Evolutionary conservation across 2,329 filamentous ascomycete genomes (phyloP), one percentile per base, ranked within the genome.

Genomic region (Ascochyta clinopodiicola): DNA sequence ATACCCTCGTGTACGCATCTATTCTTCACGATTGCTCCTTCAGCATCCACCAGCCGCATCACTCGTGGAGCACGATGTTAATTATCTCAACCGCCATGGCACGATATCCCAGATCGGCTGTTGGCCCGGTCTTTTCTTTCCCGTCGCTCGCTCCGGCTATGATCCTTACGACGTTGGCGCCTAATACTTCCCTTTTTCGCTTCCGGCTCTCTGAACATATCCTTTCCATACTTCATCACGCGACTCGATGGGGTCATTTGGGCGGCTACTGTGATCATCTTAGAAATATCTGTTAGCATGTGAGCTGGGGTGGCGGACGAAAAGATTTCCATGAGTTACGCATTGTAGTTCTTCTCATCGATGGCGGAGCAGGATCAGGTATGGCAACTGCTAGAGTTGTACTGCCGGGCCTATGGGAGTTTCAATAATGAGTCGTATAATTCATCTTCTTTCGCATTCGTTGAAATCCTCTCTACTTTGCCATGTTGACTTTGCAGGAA

Each of bases 21-120:
- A 70, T 73, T 73, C 40, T 72, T 71, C 62, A 51, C 55, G 62
- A 66, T 64, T 59, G 66, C 62, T 71, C 55, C 64, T 54, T 59
- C 62, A 64, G 56, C 62, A 67, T 66, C 56, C 55, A 61, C 59
- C 59, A 63, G 37, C 43, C 57, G 42, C 57, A 69, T 67, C 56
- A 56, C 56, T 53, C 42, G 57, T 54, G 48, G 51, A 57, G 36
- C 35, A 59, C 54, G 44, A 50, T 44, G 44, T 48, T 49, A 50
- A 39, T 35, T 61, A 60, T 62, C 40, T 61, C 57, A 61, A 38
- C 42, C 47, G 56, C 36, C 21, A 47, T 21, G 44, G 44, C 57
- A 59, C 43, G 44, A 51, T 44, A 44, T 39, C 22, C 44, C 34
- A 21, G 34, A 15, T 15, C 25, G 37, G 19, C 24, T 32, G 31